Conservation (phyloP, 1,284 basidiomycete genomes). For the Coniophora puteana region DNA sequence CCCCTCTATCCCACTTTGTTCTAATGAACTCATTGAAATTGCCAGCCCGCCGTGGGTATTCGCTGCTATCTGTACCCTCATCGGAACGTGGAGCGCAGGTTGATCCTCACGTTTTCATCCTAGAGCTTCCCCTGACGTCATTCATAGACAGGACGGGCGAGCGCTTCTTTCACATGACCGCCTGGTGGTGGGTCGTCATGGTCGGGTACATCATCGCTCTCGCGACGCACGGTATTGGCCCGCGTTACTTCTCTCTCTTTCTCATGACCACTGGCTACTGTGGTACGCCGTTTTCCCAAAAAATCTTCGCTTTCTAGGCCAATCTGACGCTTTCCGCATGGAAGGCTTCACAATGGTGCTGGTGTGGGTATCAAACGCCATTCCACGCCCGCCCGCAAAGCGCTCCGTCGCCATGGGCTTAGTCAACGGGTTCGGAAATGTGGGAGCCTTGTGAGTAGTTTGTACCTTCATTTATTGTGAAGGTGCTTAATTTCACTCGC, state of each 20-base stretch:
- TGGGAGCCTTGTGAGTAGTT: slow-evolving; percentile 31
- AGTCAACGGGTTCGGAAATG: slow-evolving; percentile 28
- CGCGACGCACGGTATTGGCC: slow-evolving; percentile 48
- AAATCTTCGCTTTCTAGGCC: background rate
- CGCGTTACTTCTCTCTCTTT: slow-evolving; percentile 63
- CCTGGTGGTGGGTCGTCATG: slow-evolving; percentile 58
- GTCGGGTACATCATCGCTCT: slow-evolving; percentile 61
- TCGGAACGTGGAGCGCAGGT: slow-evolving; percentile 69
- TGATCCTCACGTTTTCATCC: slow-evolving; percentile 13
- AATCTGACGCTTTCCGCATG: background rate
- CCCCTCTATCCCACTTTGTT: slow-evolving; percentile 7
- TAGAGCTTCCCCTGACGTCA: slow-evolving; percentile 5
- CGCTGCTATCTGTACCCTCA: slow-evolving; percentile 47
- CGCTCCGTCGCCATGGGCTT: slow-evolving; percentile 42
- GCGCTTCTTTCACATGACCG: slow-evolving; percentile 64
- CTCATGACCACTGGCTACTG: slow-evolving; percentile 56
- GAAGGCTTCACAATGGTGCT: slow-evolving; percentile 55
- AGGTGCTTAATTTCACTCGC: background rate
- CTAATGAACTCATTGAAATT: background rate
- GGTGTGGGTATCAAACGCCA: slow-evolving; percentile 60
- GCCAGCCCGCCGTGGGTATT: slow-evolving; percentile 65
- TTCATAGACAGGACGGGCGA: slow-evolving; percentile 54
- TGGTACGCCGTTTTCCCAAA: slow-evolving; percentile 32
- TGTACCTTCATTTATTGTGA: background rate
- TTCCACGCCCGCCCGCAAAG: slow-evolving; percentile 63